phyloP scores from a whole-genome alignment of 1,284 basidiomycete species.

The Lentinula novae-zelandiae region DNA sequence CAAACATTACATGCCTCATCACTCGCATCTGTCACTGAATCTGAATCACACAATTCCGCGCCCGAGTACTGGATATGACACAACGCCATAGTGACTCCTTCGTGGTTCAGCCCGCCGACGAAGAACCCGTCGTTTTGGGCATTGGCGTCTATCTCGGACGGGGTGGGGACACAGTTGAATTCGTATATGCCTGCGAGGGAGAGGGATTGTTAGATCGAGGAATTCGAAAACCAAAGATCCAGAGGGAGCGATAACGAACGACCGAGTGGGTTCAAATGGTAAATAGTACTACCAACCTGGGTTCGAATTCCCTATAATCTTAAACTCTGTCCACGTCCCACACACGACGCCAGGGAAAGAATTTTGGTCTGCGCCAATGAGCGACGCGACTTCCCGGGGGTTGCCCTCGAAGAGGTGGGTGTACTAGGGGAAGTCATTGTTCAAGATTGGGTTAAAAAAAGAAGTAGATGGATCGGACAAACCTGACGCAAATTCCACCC shows the following conservation, averaged over 20 bases:
- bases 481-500: neutral
- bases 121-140: neutral
- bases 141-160: neutral
- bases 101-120: neutral
- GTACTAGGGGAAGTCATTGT: neutral
- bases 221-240: neutral
- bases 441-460: too few relatives aligned
- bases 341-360: neutral
- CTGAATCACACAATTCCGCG: neutral
- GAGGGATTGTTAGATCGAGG: neutral
- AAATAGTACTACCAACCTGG: neutral
- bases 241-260: neutral
- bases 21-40: neutral
- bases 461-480: neutral
- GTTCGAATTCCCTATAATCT: neutral
- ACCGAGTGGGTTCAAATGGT: neutral
- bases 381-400: neutral
- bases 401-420: neutral
- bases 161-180: neutral
- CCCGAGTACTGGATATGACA: neutral
- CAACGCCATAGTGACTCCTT: neutral
- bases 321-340: neutral
- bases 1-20: neutral
- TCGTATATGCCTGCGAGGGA: neutral
- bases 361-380: neutral